A percentile compares a stretch with the other conserved stretches of the same genome.
These are phyloP conservation scores for Boletus pseudopeckii DNA, from an alignment of 768 basidiomycete genomes.

Conservation along the genomic window DNA sequence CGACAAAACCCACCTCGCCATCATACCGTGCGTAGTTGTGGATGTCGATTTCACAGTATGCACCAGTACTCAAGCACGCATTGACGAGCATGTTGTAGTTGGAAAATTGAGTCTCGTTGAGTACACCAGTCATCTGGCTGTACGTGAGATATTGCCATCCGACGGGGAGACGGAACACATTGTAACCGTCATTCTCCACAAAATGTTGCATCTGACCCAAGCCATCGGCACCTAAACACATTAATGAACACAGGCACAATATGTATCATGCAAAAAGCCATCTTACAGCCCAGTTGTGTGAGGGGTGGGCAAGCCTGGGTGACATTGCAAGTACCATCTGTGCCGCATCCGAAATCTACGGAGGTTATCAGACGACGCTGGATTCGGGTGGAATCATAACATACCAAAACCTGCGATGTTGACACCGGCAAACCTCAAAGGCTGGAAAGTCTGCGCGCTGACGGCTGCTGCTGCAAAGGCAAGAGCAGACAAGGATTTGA, in stretches of 20 bases:
- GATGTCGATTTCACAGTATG: slow-evolving; percentile 53
- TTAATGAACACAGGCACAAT: not conserved
- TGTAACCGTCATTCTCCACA: slow-evolving; percentile 50
- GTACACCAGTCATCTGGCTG: slow-evolving; percentile 35
- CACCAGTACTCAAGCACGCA: slow-evolving; percentile 44
- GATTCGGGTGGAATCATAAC: not conserved
- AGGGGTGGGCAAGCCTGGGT: slow-evolving; percentile 44
- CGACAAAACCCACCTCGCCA: slow-evolving; percentile 30
- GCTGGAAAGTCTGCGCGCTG: slow-evolving; percentile 14
- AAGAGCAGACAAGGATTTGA: slow-evolving; percentile 15
- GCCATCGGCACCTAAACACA: slow-evolving; percentile 8
- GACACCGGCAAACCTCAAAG: slow-evolving; percentile 41
- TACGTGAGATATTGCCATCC: slow-evolving; percentile 55
- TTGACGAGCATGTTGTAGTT: slow-evolving; percentile 47
- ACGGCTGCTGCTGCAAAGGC: slow-evolving; percentile 9
- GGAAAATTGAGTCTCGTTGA: slow-evolving; percentile 43
- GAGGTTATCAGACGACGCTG: not conserved
- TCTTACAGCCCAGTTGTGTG: slow-evolving; percentile 40
- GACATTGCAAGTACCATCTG: slow-evolving; percentile 41
- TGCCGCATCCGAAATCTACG: slow-evolving; percentile 46
- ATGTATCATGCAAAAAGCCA: not conserved
- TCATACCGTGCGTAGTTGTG: slow-evolving; percentile 63
- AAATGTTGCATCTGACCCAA: slow-evolving; percentile 63
- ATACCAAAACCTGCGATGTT: slow-evolving; percentile 52
- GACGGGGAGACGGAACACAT: slow-evolving; percentile 57